Evolutionary conservation across 176 grass and related monocot species (phyloP).

Genomic region (Zoysia pacifica): DNA sequence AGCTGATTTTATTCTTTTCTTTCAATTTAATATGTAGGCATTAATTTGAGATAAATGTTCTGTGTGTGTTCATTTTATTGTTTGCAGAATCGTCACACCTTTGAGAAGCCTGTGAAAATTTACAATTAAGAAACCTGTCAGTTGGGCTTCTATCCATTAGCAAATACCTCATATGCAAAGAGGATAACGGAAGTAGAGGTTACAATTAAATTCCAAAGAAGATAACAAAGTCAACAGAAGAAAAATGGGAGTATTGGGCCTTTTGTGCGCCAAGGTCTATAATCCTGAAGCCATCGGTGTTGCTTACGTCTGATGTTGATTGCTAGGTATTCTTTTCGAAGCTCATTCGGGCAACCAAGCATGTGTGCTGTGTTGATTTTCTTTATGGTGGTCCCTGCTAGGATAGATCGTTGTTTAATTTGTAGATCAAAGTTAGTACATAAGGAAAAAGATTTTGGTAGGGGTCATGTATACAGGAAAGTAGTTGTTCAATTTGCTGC

Average conservation of each 20-base stretch:
- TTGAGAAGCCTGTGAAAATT: slow-evolving; percentile 82
- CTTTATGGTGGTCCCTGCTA: slow-evolving; percentile 48
- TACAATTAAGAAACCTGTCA: slow-evolving; percentile 50
- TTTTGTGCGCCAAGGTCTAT: slow-evolving; percentile 30
- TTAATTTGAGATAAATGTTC: neutral
- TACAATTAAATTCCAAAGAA: neutral
- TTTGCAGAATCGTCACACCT: slow-evolving; percentile 71
- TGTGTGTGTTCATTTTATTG: slow-evolving; percentile 2
- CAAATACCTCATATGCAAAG: slow-evolving; percentile 21
- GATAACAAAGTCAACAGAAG: slow-evolving; percentile 15
- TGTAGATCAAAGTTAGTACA: slow-evolving; percentile 60
- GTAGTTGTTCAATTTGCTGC: slow-evolving; percentile 34
- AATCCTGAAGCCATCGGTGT: neutral
- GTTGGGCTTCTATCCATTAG: neutral
- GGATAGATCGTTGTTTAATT: slow-evolving; percentile 58
- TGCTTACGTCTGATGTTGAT: slow-evolving; percentile 6
- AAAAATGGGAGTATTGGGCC: neutral
- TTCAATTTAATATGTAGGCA: neutral
- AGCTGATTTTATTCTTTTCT: slow-evolving; percentile 12
- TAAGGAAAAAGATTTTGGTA: slow-evolving; percentile 62
- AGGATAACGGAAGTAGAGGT: neutral
- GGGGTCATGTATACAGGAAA: slow-evolving; percentile 51
- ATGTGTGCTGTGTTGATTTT: slow-evolving; percentile 38
- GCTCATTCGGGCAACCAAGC: slow-evolving; percentile 26
- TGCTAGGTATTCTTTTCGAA: slow-evolving; percentile 25